These are phyloP conservation scores for Peniophora sp. DNA, from an alignment of 1,284 basidiomycete genomes.

Conservation along the genomic window DNA sequence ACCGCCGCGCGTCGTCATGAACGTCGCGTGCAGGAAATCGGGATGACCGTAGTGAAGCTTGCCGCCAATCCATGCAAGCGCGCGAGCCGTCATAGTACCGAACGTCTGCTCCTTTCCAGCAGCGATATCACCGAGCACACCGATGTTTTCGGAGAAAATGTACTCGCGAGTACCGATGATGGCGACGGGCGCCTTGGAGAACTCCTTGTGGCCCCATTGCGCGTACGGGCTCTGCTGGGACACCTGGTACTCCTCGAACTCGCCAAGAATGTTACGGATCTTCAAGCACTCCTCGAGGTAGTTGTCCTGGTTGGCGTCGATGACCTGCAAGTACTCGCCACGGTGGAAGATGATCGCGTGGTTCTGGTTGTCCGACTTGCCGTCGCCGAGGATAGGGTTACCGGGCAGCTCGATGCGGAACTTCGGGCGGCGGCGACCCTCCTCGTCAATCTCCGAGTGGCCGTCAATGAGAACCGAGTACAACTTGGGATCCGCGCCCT, in stretches of 20 bases:
- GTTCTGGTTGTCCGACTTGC: conserved; percentile 99
- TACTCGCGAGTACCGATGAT: conserved; percentile 99
- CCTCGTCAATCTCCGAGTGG: conserved; percentile 92
- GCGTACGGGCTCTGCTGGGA: conserved; percentile 95
- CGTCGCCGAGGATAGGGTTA: conserved; percentile 99
- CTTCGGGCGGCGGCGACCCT: conserved; percentile 90
- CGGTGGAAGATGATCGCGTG: conserved; percentile 99
- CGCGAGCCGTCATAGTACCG: conserved; percentile 96
- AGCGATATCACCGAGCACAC: conserved; percentile 97
- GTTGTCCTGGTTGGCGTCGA: conserved; percentile 99
- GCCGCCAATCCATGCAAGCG: conserved; percentile 95
- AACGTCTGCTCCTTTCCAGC: conserved; percentile 99
- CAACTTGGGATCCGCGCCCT: conserved; percentile 84
- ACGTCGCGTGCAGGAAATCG: conserved; percentile 97
- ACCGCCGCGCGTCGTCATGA: conserved; percentile 98
- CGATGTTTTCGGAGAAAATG: conserved; percentile 99
- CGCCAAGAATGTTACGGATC: conserved; percentile 95
- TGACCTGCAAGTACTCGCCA: conserved; percentile 97
- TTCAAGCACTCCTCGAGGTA: conserved; percentile 99
- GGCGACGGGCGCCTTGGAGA: conserved; percentile 86
- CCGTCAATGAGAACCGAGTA: conserved; percentile 97
- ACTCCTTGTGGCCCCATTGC: conserved; percentile 88
- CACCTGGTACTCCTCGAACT: conserved; percentile 93
- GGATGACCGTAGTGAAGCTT: conserved; percentile 99
- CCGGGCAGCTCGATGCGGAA: conserved; percentile 97